These are phyloP conservation scores for Penicillium herquei DNA, from an alignment of 495 filamentous ascomycete species.

Conservation along the genomic window DNA sequence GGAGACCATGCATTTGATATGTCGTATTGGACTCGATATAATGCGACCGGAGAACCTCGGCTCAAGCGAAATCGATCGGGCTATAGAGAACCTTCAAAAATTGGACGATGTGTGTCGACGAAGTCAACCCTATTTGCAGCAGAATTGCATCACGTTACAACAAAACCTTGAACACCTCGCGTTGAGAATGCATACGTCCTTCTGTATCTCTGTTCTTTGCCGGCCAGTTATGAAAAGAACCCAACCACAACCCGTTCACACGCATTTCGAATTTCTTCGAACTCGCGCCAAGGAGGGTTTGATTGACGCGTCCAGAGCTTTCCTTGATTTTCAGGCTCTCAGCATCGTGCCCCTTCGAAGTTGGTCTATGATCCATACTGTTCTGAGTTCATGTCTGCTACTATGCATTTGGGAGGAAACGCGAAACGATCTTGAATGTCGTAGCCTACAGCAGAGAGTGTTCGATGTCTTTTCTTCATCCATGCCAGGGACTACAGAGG, in stretches of 20 bases:
- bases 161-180: constrained; percentile 37
- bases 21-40: constrained; percentile 27
- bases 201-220: constrained; percentile 31
- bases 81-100: constrained; percentile 20
- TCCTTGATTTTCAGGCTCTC: constrained; percentile 35
- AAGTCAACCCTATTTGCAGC: constrained; percentile 20
- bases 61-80: constrained; percentile 7
- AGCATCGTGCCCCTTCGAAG: constrained; percentile 33
- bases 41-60: constrained; percentile 12
- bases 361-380: constrained; percentile 43
- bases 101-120: constrained; percentile 24
- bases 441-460: constrained; percentile 30
- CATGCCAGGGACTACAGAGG: constrained; percentile 14
- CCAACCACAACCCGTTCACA: neutral
- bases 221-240: constrained; percentile 34
- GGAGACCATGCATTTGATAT: constrained; percentile 32
- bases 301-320: constrained; percentile 31
- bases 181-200: constrained; percentile 33
- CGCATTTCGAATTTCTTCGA: constrained; percentile 18
- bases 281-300: constrained; percentile 27
- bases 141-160: constrained; percentile 30
- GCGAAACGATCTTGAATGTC: constrained; percentile 32
- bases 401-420: constrained; percentile 43
- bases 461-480: constrained; percentile 35
- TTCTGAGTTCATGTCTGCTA: constrained; percentile 35